Conservation (phyloP, 2,329 filamentous ascomycete species). For the Fusarium concolor region DNA sequence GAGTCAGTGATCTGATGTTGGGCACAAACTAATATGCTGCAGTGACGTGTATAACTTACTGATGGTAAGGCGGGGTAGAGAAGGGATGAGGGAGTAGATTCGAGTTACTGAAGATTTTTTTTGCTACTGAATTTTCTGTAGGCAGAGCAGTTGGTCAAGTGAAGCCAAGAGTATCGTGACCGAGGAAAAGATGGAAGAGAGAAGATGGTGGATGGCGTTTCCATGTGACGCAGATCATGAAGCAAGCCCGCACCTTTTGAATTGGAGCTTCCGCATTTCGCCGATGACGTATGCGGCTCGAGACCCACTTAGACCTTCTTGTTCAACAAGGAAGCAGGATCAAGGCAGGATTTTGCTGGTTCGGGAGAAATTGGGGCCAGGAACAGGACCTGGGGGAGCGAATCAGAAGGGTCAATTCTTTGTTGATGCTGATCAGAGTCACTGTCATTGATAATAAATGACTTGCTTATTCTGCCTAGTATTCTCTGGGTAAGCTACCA, state of each 20-base stretch:
- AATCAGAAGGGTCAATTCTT: constrained; percentile 30
- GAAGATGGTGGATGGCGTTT: constrained; percentile 12
- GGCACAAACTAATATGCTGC: constrained; percentile 10
- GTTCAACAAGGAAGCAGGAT: constrained; percentile 38
- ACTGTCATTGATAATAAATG: constrained; percentile 1
- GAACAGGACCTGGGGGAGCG: constrained; percentile 22
- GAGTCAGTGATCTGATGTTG: constrained; percentile 32
- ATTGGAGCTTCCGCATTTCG: constrained; percentile 25
- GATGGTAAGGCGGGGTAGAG: constrained; percentile 24
- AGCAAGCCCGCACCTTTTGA: constrained; percentile 35
- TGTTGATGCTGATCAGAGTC: background rate
- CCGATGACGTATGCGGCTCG: constrained; percentile 48
- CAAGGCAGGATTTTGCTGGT: constrained; percentile 31
- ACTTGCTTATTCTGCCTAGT: background rate
- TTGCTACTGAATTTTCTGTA: background rate
- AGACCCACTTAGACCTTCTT: constrained; percentile 32
- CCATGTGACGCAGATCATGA: constrained; percentile 43
- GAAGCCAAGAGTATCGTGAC: constrained; percentile 16
- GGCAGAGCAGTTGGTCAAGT: background rate
- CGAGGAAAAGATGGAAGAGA: constrained; percentile 28
- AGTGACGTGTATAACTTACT: constrained; percentile 36
- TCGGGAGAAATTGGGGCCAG: constrained; percentile 35
- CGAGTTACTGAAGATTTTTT: background rate
- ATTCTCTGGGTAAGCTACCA: constrained; percentile 27
- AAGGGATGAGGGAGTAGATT: background rate